Evolutionary conservation across 2,329 filamentous ascomycete genomes (phyloP), one percentile per base, ranked within the genome.

Genomic region (Elsinoe ampelina): DNA sequence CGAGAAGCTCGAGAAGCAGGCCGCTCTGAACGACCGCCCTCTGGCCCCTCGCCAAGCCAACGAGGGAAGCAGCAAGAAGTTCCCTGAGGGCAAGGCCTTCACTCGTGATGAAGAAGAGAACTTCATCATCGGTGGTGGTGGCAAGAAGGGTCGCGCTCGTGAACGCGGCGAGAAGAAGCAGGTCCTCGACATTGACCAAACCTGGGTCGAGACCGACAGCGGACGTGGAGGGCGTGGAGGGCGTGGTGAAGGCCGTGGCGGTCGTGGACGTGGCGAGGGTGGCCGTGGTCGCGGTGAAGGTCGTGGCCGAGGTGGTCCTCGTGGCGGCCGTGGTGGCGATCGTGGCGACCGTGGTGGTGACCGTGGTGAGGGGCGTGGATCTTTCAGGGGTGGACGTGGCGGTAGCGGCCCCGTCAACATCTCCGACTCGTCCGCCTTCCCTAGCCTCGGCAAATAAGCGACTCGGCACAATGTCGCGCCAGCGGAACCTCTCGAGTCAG

Each of bases 1-100:
- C 70, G 83, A 87, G 72, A 79, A 79, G 70, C 81, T 81, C 58
- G 80, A 83, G 73, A 92, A 91, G 82, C 91, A 89, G 78, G 75
- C 82, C 63, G 81, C 82, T 63, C 81, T 92, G 59, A 80, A 78
- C 65, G 73, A 79, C 62, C 81, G 81, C 65, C 73, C 76, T 65
- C 80, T 85, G 67, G 81, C 88, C 68, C 80, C 89, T 70, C 92
- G 93, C 77, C 84, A 90, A 79, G 78, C 92, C 74, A 96, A 97
- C 80, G 91, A 96, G 79, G 91, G 91, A 69, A 81, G 79, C 78
- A 89, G 89, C 80, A 92, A 93, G 83, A 93, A 96, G 82, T 95
- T 91, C 88, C 87, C 87, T 68, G 79, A 81, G 67, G 90, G 89
- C 71, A 95, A 91, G 79, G 75, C 78, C 61, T 66, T 83, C 66